Base-by-base conservation (phyloP, 1,284 basidiomycete genomes). In the Fomitopsis schrenkii region DNA sequence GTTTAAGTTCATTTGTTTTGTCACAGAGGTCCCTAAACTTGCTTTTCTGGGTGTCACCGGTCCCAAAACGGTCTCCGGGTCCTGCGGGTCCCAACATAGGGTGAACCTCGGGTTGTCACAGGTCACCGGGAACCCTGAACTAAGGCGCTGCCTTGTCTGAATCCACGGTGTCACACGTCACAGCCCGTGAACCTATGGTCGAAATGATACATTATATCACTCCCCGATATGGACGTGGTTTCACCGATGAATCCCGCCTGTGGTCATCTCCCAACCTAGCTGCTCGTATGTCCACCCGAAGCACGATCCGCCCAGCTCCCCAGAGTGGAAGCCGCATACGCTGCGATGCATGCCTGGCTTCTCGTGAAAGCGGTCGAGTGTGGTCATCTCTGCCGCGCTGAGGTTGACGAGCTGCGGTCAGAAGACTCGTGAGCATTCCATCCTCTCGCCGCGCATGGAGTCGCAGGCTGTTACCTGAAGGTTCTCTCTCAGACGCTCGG, bases 221-320 rank as follows among this genome's bases (percentile, higher is more conserved):
- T 45, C n/a, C 44, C 44, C 19, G 15, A 45, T 45, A 45, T 17
- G n/a, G 17, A 17, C 19, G 26, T 19, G 28, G 7, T 26, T 14
- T 46, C 22, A 46, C 19, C 22, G 45, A 10, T 46, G 45, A 46
- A 46, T 28, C 8, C 45, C 45, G 45, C 45, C 45, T 26, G 63
- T 65, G 10, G 65, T 69, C 74, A 80, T 74, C 55, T 76, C 71
- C 80, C 80, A 82, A 5, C 79, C 80, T 22, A 82, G 64, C 62
- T 75, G 71, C 40, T 77, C 75, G 59, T 79, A 80, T 35, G 76
- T 78, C 45, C 45, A 46, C 9, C 45, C 45, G 9, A 26, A 46
- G 22, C 45, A 46, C 45, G 45, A 46, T 15, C 45, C 45, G 9
- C 45, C 45, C 6, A 46, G 22, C 6, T 46, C 45, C 22, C 2